phyloP scores from a whole-genome alignment of 1,139 yeast species.

The Scheffersomyces quercinus region DNA sequence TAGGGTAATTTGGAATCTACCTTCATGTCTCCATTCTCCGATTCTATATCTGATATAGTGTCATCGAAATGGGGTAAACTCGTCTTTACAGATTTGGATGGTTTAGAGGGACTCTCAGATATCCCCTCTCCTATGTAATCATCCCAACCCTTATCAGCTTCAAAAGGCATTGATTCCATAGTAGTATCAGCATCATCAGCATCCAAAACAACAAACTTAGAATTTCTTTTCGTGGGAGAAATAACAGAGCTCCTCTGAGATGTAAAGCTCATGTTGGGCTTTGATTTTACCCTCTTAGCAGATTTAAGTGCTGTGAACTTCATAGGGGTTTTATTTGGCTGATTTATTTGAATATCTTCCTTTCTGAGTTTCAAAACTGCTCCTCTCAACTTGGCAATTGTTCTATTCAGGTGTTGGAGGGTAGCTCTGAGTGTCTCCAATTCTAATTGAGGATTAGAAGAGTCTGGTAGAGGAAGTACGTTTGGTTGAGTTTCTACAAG shows the following conservation, averaged over 20 bases:
- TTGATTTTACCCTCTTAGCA: slow-evolving; percentile 22
- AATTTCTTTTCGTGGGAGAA: slow-evolving; percentile 40
- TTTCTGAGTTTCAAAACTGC: slow-evolving; percentile 46
- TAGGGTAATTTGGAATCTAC: slow-evolving; percentile 8
- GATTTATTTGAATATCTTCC: slow-evolving; percentile 17
- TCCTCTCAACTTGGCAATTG: slow-evolving; percentile 55
- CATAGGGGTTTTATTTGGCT: slow-evolving; percentile 12
- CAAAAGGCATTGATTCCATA: neutral
- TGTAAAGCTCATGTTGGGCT: slow-evolving; percentile 9
- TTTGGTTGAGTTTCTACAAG: slow-evolving; percentile 32
- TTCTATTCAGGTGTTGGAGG: slow-evolving; percentile 63
- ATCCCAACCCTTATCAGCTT: slow-evolving; percentile 31
- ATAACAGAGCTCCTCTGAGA: slow-evolving; percentile 25
- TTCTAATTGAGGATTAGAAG: slow-evolving; percentile 57
- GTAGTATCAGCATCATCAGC: slow-evolving; percentile 19
- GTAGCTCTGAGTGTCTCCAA: slow-evolving; percentile 68
- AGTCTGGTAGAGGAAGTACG: slow-evolving; percentile 36
- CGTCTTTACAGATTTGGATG: slow-evolving; percentile 10
- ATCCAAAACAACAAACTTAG: slow-evolving; percentile 33
- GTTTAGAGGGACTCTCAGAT: slow-evolving; percentile 25
- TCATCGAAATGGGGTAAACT: neutral
- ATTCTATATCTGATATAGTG: slow-evolving; percentile 19
- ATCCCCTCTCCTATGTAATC: slow-evolving; percentile 38
- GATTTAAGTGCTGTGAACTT: slow-evolving; percentile 15
- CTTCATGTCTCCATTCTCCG: slow-evolving; percentile 4